phyloP scores from a whole-genome alignment of 2,329 filamentous ascomycete genomes.

The Claviceps africana region DNA sequence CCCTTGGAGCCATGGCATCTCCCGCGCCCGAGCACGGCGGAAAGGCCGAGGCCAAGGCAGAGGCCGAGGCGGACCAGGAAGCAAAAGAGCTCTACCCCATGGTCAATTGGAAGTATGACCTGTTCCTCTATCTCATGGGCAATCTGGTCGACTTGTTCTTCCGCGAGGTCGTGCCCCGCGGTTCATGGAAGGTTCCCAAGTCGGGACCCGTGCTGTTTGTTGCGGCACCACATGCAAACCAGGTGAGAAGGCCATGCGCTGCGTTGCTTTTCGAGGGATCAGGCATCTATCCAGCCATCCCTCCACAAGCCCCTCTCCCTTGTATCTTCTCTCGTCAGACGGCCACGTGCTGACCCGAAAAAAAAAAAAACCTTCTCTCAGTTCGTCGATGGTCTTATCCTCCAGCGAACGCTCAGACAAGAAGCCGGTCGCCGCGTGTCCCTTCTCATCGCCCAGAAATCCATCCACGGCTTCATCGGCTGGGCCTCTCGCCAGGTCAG shows the following conservation, averaged over 20 bases:
- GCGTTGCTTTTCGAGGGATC: too few species aligned
- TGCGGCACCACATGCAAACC: slow-evolving; percentile 91
- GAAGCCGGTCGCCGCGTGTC: slow-evolving; percentile 82
- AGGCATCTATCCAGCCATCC: too few species aligned
- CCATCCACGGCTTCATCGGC: slow-evolving; percentile 86
- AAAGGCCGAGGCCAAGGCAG: slow-evolving; percentile 39
- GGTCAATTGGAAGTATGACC: slow-evolving; percentile 63
- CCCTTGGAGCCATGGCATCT: slow-evolving; percentile 6
- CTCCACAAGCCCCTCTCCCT: too few species aligned
- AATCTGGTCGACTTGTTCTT: slow-evolving; percentile 94
- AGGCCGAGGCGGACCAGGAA: slow-evolving; percentile 22
- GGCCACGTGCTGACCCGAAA: background rate
- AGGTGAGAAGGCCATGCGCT: slow-evolving; percentile 36
- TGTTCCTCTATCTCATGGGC: slow-evolving; percentile 62
- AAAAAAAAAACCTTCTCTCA: too few species aligned
- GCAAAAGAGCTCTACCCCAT: slow-evolving; percentile 50
- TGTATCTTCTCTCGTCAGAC: background rate
- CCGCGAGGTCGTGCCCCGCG: slow-evolving; percentile 87
- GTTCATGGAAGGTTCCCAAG: slow-evolving; percentile 87
- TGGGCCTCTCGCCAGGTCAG: slow-evolving; percentile 73
- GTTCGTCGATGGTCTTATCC: slow-evolving; percentile 90
- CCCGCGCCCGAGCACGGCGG: slow-evolving; percentile 26
- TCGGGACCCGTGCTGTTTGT: slow-evolving; percentile 87
- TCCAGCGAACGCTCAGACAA: slow-evolving; percentile 78
- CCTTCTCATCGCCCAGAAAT: slow-evolving; percentile 90